These are phyloP conservation scores for Daldinia childiae DNA, from an alignment of 495 filamentous ascomycete species.

Conservation along the genomic window DNA sequence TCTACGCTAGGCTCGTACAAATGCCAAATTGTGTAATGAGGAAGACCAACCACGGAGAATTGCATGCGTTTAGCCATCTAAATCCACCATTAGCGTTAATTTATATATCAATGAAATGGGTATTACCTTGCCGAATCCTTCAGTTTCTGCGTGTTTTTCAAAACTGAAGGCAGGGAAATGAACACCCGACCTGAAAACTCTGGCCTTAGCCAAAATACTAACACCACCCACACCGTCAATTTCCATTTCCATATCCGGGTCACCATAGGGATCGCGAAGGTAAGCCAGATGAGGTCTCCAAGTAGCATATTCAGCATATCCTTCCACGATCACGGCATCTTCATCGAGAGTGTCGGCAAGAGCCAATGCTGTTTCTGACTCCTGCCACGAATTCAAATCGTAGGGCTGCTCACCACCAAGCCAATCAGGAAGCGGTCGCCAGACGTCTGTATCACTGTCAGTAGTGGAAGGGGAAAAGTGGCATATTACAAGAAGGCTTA, in stretches of 20 bases:
- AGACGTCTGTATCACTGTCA: slow-evolving; percentile 75
- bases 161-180: slow-evolving; percentile 99
- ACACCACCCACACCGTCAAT: slow-evolving; percentile 98
- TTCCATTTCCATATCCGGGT: slow-evolving; percentile 99
- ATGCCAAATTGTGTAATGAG: slow-evolving; percentile 99
- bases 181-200: slow-evolving; percentile 91
- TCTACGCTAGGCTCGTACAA: slow-evolving; percentile 98
- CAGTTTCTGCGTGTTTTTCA: slow-evolving; percentile 97
- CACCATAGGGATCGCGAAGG: slow-evolving; percentile 94
- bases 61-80: slow-evolving; percentile 97
- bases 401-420: slow-evolving; percentile 99
- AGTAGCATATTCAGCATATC: slow-evolving; percentile 98
- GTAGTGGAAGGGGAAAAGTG: background rate
- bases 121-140: slow-evolving; percentile 96
- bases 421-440: slow-evolving; percentile 98
- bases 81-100: slow-evolving; percentile 46
- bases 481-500: slow-evolving; percentile 58
- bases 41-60: slow-evolving; percentile 95
- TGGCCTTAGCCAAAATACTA: slow-evolving; percentile 95
- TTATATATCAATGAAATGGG: background rate
- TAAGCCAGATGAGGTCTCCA: slow-evolving; percentile 99
- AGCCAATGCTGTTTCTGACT: slow-evolving; percentile 94
- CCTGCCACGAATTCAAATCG: slow-evolving; percentile 99
- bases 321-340: slow-evolving; percentile 98
- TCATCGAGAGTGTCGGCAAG: slow-evolving; percentile 96